These are phyloP conservation scores for Ceratocystis smalleyi DNA, from an alignment of 2,329 filamentous ascomycete genomes.

Conservation along the genomic window DNA sequence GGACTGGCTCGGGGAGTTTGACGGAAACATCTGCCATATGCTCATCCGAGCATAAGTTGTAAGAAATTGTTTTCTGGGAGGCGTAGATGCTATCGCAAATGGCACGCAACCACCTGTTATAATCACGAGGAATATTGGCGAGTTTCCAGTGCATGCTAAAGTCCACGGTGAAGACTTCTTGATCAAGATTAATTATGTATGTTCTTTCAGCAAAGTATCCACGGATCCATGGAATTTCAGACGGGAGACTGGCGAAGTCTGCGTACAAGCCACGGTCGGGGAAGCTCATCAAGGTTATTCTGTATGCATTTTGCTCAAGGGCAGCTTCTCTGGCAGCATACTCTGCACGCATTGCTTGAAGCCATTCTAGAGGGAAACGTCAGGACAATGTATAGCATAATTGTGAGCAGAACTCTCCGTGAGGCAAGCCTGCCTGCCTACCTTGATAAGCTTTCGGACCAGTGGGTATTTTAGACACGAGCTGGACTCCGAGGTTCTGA, in stretches of 20 bases:
- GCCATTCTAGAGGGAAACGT: neutral
- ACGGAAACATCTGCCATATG: conserved; percentile 13
- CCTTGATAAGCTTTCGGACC: neutral
- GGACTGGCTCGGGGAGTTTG: conserved; percentile 10
- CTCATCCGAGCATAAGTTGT: conserved; percentile 1
- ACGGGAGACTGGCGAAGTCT: neutral
- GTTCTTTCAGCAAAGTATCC: neutral
- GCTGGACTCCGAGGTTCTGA: neutral
- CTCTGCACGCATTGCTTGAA: neutral
- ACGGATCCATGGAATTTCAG: neutral
- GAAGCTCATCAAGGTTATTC: too few relatives aligned
- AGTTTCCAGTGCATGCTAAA: conserved; percentile 18
- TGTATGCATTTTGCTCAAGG: neutral
- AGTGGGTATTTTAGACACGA: neutral
- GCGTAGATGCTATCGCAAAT: conserved; percentile 14
- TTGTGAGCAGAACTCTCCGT: neutral
- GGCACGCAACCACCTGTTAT: conserved; percentile 13
- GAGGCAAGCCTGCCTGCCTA: neutral
- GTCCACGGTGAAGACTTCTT: conserved; percentile 19
- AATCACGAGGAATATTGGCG: conserved; percentile 17
- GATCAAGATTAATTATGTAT: conserved; percentile 15
- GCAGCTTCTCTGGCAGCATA: neutral
- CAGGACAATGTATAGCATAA: neutral
- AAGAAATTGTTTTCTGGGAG: conserved; percentile 15
- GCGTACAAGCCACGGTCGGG: too few relatives aligned